Base-by-base conservation (phyloP, 768 basidiomycete species). In the Obba rivulosa region DNA sequence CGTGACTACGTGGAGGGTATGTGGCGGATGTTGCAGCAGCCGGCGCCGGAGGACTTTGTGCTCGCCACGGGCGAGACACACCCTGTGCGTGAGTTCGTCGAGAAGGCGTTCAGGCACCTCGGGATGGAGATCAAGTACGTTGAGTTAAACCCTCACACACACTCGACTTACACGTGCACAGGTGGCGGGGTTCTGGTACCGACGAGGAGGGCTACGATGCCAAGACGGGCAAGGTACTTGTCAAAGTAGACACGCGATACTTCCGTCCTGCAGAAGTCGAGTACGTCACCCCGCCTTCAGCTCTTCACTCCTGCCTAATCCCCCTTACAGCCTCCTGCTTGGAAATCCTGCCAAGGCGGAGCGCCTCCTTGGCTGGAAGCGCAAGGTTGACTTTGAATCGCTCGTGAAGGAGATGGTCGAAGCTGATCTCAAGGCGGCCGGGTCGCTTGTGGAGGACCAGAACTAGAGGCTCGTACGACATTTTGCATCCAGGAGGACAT, bases 251-350 rank as follows among this genome's bases (percentile, higher is more conserved):
- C 68, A 65, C 86, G 21, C 75, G 75, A 56, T 95, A 96, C 74
- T 96, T 93, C 86, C 87, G 93, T 66, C 91, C 91, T 8, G 88
- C 90, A 17, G 91, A 94, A 81, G 92, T 95, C 69, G 92, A 95
- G 84, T 91, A 60, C 53, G 87, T 83, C 14, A 34, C 35, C 22
- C 46, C 23, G 22, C 34, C 25, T 38, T 17, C 21, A 18, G 22
- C 28, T 47, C 13, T 22, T 22, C 24, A 21, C 39, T 53, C 17
- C 57, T 13, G 24, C 17, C 20, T 17, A 18, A 22, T 20, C 16
- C 20, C 35, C 42, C 28, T 36, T 14, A 8, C 40, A 92, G 91
- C 3, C 78, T 94, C 46, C 77, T 97, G 35, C 77, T 85, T 41
- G 94, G 94, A 13, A 85, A 87, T 66, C 91, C 93, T 4, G 73